Evolutionary conservation across 768 basidiomycete genomes (phyloP), one percentile per base, ranked within the genome.

Genomic region (Lactifluus piperatus): DNA sequence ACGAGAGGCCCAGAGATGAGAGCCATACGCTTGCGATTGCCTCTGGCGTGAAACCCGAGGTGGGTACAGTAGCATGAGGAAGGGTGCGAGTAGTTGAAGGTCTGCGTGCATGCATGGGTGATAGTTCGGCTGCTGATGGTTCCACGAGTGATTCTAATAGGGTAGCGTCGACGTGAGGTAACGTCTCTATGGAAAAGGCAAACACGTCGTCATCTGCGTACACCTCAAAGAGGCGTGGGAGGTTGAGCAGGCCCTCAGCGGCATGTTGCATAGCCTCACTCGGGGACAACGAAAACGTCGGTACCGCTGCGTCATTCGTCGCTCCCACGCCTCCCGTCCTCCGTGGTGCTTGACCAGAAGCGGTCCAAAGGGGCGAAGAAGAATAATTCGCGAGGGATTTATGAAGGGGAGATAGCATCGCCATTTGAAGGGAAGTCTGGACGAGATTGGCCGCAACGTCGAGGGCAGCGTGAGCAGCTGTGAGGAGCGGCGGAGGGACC

Each of bases 201-300:
- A 97, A 79, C 10, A 91, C 90, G 60, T 94, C 92, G 69, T 97
- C 94, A 57, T 87, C 86, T 7, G 88, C 91, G 67, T 97, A 95
- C 18, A 94, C 88, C 71, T 98, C 94, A 68, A 98, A 97, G 16
- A 98, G 75, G 56, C 94, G 75, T 2, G 95, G 92, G 3, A 99
- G 81, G 73, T 95, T 97, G 32, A 97, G 77, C 34, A 99, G 74
- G n/a, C 94, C 93, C 68, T 98, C 97, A 2, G 91, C 89, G 32
- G 97, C 85, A 57, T 85, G 83, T 60, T 94, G 89, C 61, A 97
- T 85, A 4, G 81, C 84, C 54, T 92, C 90, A 55, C 86, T 95
- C 1, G 94, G 94, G 10, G 90, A 91, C 13, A 97, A 77, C 1
- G 94, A 97, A 74, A 99, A 99, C 6, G 82, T 90, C 2, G 97